Percentiles rank a stretch among this genome's conserved stretches.
phyloP scores from a whole-genome alignment of 495 filamentous ascomycete genomes.

The Hypoxylon perforatum region DNA sequence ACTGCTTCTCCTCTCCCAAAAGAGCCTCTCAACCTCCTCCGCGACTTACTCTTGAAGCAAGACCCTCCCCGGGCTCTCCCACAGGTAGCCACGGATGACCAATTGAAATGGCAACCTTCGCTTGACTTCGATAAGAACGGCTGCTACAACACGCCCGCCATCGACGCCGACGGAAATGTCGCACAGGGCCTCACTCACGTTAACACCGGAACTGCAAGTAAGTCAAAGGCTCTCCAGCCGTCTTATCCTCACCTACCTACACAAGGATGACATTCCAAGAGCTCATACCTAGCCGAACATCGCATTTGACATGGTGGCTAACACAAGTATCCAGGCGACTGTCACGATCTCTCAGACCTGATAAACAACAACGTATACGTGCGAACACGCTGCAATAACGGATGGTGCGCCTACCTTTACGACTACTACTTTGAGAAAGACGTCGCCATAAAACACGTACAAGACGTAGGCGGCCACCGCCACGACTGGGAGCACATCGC shows the following conservation, averaged over 20 bases:
- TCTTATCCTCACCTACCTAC: neutral
- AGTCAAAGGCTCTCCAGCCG: neutral
- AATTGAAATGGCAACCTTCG: constrained; percentile 23
- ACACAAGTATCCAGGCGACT: constrained; percentile 3
- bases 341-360: constrained; percentile 34
- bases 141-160: constrained; percentile 48
- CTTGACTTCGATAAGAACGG: constrained; percentile 49
- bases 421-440: constrained; percentile 49
- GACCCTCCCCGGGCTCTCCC: neutral
- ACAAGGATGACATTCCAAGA: neutral
- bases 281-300: neutral
- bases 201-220: neutral
- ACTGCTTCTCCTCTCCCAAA: neutral
- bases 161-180: constrained; percentile 35
- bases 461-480: constrained; percentile 35
- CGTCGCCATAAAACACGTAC: neutral
- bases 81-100: neutral
- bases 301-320: neutral
- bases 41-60: neutral
- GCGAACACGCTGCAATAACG: constrained; percentile 44
- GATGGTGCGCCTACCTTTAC: constrained; percentile 46
- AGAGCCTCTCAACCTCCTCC: neutral
- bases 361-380: constrained; percentile 48
- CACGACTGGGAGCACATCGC: constrained; percentile 49
- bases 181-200: constrained; percentile 15